Percentiles rank a stretch among this genome's conserved stretches.
Evolutionary conservation across 768 basidiomycete genomes (phyloP).

Genomic region (Termitomyces sp.): DNA sequence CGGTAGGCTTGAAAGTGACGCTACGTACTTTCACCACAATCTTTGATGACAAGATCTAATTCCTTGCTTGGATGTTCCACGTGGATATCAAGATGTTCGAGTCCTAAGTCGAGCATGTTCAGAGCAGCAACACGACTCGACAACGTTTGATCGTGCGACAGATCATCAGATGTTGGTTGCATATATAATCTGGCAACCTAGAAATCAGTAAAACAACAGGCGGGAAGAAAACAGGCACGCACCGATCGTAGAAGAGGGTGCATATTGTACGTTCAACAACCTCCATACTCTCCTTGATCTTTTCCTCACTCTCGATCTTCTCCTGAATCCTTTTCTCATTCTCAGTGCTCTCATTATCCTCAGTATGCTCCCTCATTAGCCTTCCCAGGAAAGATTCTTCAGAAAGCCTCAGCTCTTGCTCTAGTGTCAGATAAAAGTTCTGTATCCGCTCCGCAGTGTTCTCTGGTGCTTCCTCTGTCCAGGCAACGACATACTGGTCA

Average conservation of each 20-base stretch:
- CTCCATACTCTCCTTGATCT: conserved; percentile 60
- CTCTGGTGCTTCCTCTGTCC: conserved; percentile 41
- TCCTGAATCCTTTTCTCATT: conserved; percentile 26
- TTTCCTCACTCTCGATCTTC: conserved; percentile 34
- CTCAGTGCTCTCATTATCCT: conserved; percentile 21
- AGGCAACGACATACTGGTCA: conserved; percentile 34
- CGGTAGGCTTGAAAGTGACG: neutral
- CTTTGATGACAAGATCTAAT: conserved; percentile 59
- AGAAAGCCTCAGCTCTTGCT: conserved; percentile 51
- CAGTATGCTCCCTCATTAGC: conserved; percentile 22
- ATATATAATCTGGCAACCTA: conserved; percentile 60
- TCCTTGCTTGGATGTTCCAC: conserved; percentile 47
- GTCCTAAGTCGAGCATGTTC: conserved; percentile 81
- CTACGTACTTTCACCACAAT: conserved; percentile 74
- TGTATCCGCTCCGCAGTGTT: conserved; percentile 55
- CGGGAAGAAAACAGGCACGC: conserved; percentile 9
- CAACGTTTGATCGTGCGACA: conserved; percentile 84
- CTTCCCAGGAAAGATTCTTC: conserved; percentile 28
- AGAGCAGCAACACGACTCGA: conserved; percentile 87
- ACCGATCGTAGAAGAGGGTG: conserved; percentile 81
- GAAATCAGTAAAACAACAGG: neutral
- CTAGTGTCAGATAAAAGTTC: conserved; percentile 60
- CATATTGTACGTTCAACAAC: conserved; percentile 69
- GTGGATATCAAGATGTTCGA: conserved; percentile 88
- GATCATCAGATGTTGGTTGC: conserved; percentile 61